Evolutionary conservation across 2,329 filamentous ascomycete genomes (phyloP).

Genomic region (Keithomyces neogunnii): DNA sequence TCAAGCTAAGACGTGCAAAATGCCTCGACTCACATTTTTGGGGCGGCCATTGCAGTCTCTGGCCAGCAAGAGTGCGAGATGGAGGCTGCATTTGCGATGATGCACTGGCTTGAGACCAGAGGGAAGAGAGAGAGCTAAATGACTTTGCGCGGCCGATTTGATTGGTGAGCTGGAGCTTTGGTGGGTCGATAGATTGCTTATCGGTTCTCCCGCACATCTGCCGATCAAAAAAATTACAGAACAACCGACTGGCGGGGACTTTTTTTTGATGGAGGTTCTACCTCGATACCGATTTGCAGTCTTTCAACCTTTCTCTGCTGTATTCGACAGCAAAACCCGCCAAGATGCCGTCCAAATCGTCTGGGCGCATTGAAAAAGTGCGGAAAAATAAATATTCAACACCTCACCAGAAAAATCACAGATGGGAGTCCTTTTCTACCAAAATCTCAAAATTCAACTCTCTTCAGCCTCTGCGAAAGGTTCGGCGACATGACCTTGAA

Average conservation of each 20-base stretch:
- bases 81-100: background rate
- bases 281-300: background rate
- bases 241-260: background rate
- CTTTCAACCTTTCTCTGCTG: conserved; percentile 6
- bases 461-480: conserved; percentile 83
- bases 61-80: background rate
- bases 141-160: conserved; percentile 20
- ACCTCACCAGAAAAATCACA: conserved; percentile 70
- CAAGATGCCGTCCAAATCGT: conserved; percentile 53
- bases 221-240: conserved; percentile 19
- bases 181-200: conserved; percentile 19
- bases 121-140: conserved; percentile 12
- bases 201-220: conserved; percentile 24
- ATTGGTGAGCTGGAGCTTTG: conserved; percentile 20
- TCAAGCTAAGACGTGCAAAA: background rate
- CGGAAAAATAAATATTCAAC: conserved; percentile 64
- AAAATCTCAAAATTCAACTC: conserved; percentile 85
- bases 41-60: conserved; percentile 31
- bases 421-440: conserved; percentile 84
- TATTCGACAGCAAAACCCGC: conserved; percentile 17
- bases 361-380: conserved; percentile 61
- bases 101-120: background rate
- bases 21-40: conserved; percentile 35
- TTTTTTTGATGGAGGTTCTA: background rate
- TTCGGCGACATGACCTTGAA: conserved; percentile 77